These are phyloP conservation scores for Tricholoma sp. DNA, from an alignment of 768 basidiomycete genomes.

Conservation along the genomic window DNA sequence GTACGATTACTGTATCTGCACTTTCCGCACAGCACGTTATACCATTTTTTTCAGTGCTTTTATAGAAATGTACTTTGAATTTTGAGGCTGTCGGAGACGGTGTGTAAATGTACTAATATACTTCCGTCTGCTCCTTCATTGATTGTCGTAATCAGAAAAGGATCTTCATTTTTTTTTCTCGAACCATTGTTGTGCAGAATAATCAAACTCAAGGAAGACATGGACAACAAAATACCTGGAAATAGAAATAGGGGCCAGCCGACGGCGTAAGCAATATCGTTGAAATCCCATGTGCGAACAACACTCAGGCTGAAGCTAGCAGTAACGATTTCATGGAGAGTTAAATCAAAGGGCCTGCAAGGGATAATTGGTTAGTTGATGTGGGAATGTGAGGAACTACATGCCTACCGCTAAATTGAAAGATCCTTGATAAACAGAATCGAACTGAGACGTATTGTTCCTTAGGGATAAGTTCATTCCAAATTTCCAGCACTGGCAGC, in stretches of 20 bases:
- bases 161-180: too few relatives aligned
- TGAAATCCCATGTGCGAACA: conserved; percentile 20
- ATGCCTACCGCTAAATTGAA: neutral
- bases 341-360: conserved; percentile 12
- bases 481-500: too few relatives aligned
- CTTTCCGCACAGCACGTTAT: too few relatives aligned
- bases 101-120: conserved; percentile 13
- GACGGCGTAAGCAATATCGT: conserved; percentile 16
- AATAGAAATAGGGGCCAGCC: conserved; percentile 14
- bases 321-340: conserved; percentile 15
- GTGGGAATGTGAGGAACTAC: neutral
- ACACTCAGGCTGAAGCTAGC: conserved; percentile 13
- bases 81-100: too few relatives aligned
- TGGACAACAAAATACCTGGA: conserved; percentile 13
- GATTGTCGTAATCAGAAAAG: conserved; percentile 11
- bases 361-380: neutral
- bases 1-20: too few relatives aligned
- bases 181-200: conserved; percentile 10
- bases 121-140: conserved; percentile 16
- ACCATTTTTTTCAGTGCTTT: too few relatives aligned
- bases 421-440: neutral
- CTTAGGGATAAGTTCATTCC: neutral
- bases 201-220: neutral
- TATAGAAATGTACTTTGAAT: too few relatives aligned
- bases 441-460: neutral